Percentiles rank a stretch among this genome's conserved stretches.
Conservation (phyloP, 2,329 filamentous ascomycete genomes). For the Aspergillus bombycis region DNA sequence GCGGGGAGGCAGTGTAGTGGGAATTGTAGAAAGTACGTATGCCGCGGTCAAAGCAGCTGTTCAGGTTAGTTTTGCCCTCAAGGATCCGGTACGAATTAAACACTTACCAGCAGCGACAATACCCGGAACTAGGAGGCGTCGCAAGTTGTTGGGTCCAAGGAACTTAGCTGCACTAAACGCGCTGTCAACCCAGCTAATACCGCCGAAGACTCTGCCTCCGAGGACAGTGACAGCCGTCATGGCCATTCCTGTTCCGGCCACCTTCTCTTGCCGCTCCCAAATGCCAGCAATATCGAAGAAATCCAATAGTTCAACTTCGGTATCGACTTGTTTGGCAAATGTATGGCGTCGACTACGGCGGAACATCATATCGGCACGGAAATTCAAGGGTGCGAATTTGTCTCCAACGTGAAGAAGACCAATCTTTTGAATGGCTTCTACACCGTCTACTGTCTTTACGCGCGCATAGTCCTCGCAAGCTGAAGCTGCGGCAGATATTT, state of each 20-base stretch:
- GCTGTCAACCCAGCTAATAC: constrained; percentile 87
- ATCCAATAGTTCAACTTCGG: constrained; percentile 86
- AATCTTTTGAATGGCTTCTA: constrained; percentile 84
- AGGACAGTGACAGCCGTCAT: constrained; percentile 87
- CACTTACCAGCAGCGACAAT: constrained; percentile 76
- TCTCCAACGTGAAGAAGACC: constrained; percentile 87
- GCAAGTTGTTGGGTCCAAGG: constrained; percentile 77
- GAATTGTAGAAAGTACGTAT: constrained; percentile 85
- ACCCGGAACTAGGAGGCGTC: constrained; percentile 78
- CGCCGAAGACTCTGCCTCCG: constrained; percentile 78
- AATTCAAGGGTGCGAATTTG: constrained; percentile 81
- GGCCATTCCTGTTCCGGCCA: constrained; percentile 91
- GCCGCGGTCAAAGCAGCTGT: constrained; percentile 73
- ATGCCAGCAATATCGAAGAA: constrained; percentile 87
- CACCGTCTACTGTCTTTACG: constrained; percentile 73
- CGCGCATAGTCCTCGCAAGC: constrained; percentile 87
- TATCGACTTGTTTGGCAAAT: constrained; percentile 80
- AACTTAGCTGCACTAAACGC: constrained; percentile 79
- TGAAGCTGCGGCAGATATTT: constrained; percentile 77
- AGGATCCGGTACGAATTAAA: constrained; percentile 6
- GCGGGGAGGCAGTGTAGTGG: constrained; percentile 82
- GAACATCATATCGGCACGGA: constrained; percentile 95
- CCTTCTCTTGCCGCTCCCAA: constrained; percentile 89
- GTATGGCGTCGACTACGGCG: constrained; percentile 73
- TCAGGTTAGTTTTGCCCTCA: constrained; percentile 35